phyloP scores from a whole-genome alignment of 1,284 basidiomycete species.

The Ceratobasidium sp. region DNA sequence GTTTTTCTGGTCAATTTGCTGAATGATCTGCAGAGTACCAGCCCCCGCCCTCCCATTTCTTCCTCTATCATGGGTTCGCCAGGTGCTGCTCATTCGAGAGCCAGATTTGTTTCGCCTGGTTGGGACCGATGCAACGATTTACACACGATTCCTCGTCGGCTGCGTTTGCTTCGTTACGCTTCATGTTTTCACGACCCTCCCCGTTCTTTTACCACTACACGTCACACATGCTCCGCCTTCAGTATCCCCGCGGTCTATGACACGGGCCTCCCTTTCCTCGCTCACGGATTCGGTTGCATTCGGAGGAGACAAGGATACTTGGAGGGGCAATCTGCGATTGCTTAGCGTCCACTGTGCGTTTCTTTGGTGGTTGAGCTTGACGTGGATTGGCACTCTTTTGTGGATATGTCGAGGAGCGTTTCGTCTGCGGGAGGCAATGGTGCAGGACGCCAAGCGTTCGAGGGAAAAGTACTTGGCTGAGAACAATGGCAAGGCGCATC shows the following conservation, averaged over 20 bases:
- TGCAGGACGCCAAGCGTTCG: slow-evolving; percentile 38
- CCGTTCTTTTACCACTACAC: slow-evolving; percentile 85
- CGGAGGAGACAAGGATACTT: slow-evolving; percentile 9
- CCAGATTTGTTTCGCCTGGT: slow-evolving; percentile 74
- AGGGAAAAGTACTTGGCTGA: slow-evolving; percentile 36
- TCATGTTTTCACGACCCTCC: slow-evolving; percentile 81
- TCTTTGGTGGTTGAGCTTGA: slow-evolving; percentile 82
- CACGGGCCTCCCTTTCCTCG: slow-evolving; percentile 85
- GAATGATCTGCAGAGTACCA: slow-evolving; percentile 59
- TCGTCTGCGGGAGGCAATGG: slow-evolving; percentile 61
- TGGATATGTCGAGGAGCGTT: slow-evolving; percentile 87
- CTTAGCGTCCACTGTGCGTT: slow-evolving; percentile 88
- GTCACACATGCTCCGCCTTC: slow-evolving; percentile 76
- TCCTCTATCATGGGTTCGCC: slow-evolving; percentile 81
- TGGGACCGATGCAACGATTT: slow-evolving; percentile 86
- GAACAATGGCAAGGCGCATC: slow-evolving; percentile 12
- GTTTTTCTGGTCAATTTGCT: neutral
- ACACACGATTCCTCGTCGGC: slow-evolving; percentile 80
- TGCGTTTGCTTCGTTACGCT: slow-evolving; percentile 79
- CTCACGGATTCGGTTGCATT: slow-evolving; percentile 70
- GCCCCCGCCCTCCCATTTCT: slow-evolving; percentile 62
- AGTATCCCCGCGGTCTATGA: slow-evolving; percentile 79
- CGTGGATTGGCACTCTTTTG: slow-evolving; percentile 80
- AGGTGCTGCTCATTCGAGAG: slow-evolving; percentile 73
- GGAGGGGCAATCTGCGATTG: slow-evolving; percentile 66